phyloP scores from a whole-genome alignment of 2,329 filamentous ascomycete genomes.

The Dactylellina drechsleri region DNA sequence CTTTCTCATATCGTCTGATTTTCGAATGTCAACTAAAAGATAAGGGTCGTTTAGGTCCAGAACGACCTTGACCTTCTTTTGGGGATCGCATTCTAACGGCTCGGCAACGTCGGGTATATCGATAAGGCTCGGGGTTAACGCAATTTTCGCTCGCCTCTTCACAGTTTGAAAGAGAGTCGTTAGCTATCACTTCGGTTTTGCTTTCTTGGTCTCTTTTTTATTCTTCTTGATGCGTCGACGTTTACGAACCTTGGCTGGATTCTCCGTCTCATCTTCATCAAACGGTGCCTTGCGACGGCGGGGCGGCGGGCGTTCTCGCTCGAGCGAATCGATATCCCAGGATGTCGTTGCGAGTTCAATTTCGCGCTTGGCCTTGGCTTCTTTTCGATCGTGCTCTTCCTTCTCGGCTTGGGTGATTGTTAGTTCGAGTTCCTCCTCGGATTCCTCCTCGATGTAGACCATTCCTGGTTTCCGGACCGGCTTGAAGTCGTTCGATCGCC shows the following conservation, averaged over 20 bases:
- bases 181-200: conserved; percentile 50
- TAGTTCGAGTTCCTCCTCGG: conserved; percentile 65
- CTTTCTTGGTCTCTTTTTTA: conserved; percentile 53
- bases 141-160: conserved; percentile 55
- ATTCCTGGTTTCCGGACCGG: conserved; percentile 68
- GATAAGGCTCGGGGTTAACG: conserved; percentile 54
- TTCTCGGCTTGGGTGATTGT: conserved; percentile 65
- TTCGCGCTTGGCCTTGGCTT: conserved; percentile 80
- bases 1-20: conserved; percentile 68
- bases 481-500: conserved; percentile 63
- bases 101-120: conserved; percentile 75
- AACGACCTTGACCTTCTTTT: conserved; percentile 78
- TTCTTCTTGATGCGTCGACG: conserved; percentile 51
- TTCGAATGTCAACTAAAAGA: conserved; percentile 81
- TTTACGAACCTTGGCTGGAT: conserved; percentile 61
- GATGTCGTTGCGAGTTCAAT: conserved; percentile 77
- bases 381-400: conserved; percentile 71
- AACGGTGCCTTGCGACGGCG: conserved; percentile 62
- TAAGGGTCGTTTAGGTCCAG: conserved; percentile 89
- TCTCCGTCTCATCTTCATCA: conserved; percentile 79
- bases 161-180: conserved; percentile 23
- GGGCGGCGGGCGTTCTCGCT: conserved; percentile 13
- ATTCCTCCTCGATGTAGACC: conserved; percentile 65
- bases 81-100: conserved; percentile 67
- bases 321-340: conserved; percentile 29